phyloP scores from a whole-genome alignment of 495 filamentous ascomycete species.

The Hypoxylon cercidicola region DNA sequence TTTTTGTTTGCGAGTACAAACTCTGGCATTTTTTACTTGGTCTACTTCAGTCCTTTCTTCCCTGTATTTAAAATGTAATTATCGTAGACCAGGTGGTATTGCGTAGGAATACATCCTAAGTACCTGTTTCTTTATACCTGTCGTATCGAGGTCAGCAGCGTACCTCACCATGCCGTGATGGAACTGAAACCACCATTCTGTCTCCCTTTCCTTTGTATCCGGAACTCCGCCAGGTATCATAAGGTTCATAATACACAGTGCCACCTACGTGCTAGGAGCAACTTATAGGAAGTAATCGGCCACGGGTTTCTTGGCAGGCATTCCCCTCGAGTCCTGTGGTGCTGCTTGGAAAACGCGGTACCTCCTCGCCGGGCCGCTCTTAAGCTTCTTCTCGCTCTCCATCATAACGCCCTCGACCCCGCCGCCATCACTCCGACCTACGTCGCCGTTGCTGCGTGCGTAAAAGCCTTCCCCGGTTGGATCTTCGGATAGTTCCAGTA shows the following conservation, averaged over 20 bases:
- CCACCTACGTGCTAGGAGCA: neutral
- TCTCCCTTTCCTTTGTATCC: no score
- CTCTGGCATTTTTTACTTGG: neutral
- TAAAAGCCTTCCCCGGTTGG: conserved; percentile 77
- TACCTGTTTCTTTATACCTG: no score
- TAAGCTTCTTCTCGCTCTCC: conserved; percentile 52
- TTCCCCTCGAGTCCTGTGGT: conserved; percentile 93
- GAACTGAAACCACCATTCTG: no score
- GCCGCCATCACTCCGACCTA: conserved; percentile 61
- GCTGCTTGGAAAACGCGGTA: conserved; percentile 98
- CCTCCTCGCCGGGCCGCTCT: conserved; percentile 81
- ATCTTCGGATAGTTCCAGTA: conserved; percentile 92
- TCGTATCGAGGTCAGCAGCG: no score
- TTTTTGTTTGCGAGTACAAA: no score
- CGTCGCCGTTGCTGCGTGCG: conserved; percentile 82
- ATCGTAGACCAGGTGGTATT: no score
- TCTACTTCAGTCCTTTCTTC: no score
- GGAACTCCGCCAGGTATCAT: neutral
- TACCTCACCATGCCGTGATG: no score
- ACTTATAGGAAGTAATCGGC: conserved; percentile 91
- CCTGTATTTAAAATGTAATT: no score
- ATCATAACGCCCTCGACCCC: conserved; percentile 51
- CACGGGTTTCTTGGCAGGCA: conserved; percentile 98
- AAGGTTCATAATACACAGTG: conserved; percentile 32
- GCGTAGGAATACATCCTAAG: no score